Evolutionary conservation across 176 grass and related monocot genomes (phyloP).

Genomic region (Leersia perrieri): DNA sequence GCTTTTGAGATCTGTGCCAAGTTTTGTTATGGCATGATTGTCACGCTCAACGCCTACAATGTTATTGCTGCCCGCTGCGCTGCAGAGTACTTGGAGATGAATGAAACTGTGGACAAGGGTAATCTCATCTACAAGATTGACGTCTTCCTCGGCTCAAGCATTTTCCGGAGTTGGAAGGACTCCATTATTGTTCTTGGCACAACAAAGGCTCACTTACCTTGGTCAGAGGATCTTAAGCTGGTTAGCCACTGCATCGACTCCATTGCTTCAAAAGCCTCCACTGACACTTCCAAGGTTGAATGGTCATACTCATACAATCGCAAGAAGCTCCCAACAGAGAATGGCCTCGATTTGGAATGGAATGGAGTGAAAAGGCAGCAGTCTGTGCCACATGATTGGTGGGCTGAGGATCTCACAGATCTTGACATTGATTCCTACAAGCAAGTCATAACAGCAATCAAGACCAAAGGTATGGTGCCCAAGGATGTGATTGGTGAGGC

Average conservation of each 20-base stretch:
- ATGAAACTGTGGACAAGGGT: slow-evolving; percentile 84
- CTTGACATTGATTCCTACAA: slow-evolving; percentile 79
- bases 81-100: slow-evolving; percentile 92
- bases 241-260: slow-evolving; percentile 86
- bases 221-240: slow-evolving; percentile 89
- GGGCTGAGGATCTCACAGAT: slow-evolving; percentile 84
- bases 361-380: slow-evolving; percentile 69
- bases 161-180: slow-evolving; percentile 93
- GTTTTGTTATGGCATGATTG: slow-evolving; percentile 81
- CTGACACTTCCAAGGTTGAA: slow-evolving; percentile 80
- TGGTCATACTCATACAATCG: slow-evolving; percentile 93
- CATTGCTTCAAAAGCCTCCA: slow-evolving; percentile 80
- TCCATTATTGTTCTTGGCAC: slow-evolving; percentile 93
- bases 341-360: slow-evolving; percentile 57
- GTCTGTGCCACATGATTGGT: slow-evolving; percentile 91
- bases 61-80: slow-evolving; percentile 77
- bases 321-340: slow-evolving; percentile 76
- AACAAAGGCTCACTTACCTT: slow-evolving; percentile 80
- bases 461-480: slow-evolving; percentile 57
- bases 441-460: slow-evolving; percentile 72
- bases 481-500: slow-evolving; percentile 77
- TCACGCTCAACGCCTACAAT: slow-evolving; percentile 96
- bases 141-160: slow-evolving; percentile 77
- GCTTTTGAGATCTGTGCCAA: slow-evolving; percentile 96
- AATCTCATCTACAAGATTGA: slow-evolving; percentile 98